Evolutionary conservation across 805 yeast species (phyloP), one percentile per base, ranked within the genome.

Genomic region (Starmerella floricola): DNA sequence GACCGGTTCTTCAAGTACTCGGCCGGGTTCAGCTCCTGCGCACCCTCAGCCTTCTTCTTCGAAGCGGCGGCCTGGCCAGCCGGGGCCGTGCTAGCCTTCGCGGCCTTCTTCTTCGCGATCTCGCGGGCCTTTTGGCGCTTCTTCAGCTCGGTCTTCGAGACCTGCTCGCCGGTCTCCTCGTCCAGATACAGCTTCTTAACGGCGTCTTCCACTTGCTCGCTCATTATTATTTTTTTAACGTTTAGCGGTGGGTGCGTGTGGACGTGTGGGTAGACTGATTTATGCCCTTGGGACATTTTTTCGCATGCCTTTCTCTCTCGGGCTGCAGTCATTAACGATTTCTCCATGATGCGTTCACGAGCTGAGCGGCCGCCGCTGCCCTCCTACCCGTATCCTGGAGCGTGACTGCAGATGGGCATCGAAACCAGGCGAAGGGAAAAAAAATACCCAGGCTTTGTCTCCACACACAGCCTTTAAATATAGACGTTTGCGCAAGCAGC

Each of bases 101-200:
- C 94, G 40, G 94, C 95, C 70, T 78, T 84, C 74, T 86, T 84
- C 56, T 81, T 84, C 57, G 85, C 95, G 45, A 73, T 66, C 55
- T 78, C 81, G 64, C 97, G 79, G 52, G 71, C 71, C 73, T 91
- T 91, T 66, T 82, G 85, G 69, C 98, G 81, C 73, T 83, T 85
- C 73, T 88, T 88, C 67, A 88, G 78, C 67, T 88, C 98, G 48
- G 91, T 73, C 71, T 88, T 88, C 59, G 97, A 91, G 36, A 88
- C 95, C 66, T 76, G 82, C 67, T 88, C 98, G 37, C 97, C 97
- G 49, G 97, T 91, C 55, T 68, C 94, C 46, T 86, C 95, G 62
- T 88, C 98, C 54, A 88, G 70, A 64, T 61, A 71, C 41, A 60
- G 66, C 64, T 65, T 66, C 49, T 62, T 61, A 45, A 81, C 76